Evolutionary conservation across 163 green algal species (phyloP), one percentile per base, ranked within the genome.

Genomic region (Chloromonas sp.): DNA sequence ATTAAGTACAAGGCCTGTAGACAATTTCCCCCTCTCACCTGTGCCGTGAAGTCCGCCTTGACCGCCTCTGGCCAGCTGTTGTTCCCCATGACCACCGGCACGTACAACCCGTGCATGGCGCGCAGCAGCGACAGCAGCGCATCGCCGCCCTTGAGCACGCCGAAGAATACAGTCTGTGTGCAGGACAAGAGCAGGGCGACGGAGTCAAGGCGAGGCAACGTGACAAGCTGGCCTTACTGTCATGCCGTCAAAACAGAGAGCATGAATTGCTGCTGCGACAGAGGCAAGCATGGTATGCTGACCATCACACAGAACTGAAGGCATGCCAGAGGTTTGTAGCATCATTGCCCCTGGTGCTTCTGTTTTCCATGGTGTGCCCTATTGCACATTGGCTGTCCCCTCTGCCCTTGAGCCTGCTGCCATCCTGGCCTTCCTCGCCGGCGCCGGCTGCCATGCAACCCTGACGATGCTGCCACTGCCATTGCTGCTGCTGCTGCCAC

Each of bases 1-100:
- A 36, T 36, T 36, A 36, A 36, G 36, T 36, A 36, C 36, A 36
- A 36, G 36, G 36, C 36, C 36, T 36, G 36, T 36, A 36, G 36
- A 36, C 36, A 36, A 36, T 36, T 36, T 36, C 36, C 36, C 36
- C 36, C 36, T 36, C 36, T 36, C 36, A 36, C 36, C 36, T 36
- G 36, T 0, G 91, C 91, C 5, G 90, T 93, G 84, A 96, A 95
- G 82, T 97, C 92, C n/a, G 87, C 91, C 60, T 93, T 92, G 0
- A 95, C 88, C n/a, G 87, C 93, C 84, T 96, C 93, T 3, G 94
- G 93, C 93, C 94, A 97, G 61, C 78, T 92, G 81, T 81, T 90
- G 86, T 93, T 93, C 61, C 85, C 78, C 59, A 94, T 78, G 70
- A 96, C 87, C 60, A 92, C 85, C 1, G 92, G 87, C 77, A 95